Evolutionary conservation across 108 stramenopile genomes (phyloP).

Genomic region (Chaetoceros tenuissimus): DNA sequence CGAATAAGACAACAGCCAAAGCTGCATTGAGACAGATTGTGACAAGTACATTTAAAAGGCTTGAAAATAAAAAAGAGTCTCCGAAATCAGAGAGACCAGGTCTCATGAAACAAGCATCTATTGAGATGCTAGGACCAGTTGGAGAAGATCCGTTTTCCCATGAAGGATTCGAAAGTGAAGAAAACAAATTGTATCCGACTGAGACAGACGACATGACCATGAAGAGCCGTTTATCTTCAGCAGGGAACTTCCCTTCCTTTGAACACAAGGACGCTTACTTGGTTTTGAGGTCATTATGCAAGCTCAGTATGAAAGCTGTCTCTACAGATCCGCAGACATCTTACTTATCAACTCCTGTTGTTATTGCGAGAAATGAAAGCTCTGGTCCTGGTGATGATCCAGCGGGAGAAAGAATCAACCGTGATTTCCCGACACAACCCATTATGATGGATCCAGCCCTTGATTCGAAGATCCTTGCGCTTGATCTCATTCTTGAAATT

Average conservation of each 20-base stretch:
- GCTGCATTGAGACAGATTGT: conserved; percentile 93
- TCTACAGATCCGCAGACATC: neutral
- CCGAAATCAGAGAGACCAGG: neutral
- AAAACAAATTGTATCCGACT: neutral
- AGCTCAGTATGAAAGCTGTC: conserved; percentile 71
- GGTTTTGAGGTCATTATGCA: conserved; percentile 91
- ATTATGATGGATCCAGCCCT: conserved; percentile 55
- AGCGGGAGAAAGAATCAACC: neutral
- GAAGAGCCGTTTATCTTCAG: conserved; percentile 1
- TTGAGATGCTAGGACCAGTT: neutral
- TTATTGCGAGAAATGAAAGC: neutral
- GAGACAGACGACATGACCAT: neutral
- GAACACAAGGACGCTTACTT: conserved; percentile 94
- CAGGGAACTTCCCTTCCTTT: conserved; percentile 62
- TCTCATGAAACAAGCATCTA: neutral
- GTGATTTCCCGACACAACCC: conserved; percentile 16
- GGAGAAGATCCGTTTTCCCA: neutral
- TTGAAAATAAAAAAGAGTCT: neutral
- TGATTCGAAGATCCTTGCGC: conserved; percentile 84
- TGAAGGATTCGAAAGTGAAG: neutral
- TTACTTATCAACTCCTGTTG: neutral
- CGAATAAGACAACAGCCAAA: conserved; percentile 93
- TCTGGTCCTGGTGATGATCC: neutral
- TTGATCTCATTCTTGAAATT: conserved; percentile 90
- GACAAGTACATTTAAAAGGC: conserved; percentile 61